Conservation (phyloP, 2,329 filamentous ascomycete genomes). For the Venturia pyrina region DNA sequence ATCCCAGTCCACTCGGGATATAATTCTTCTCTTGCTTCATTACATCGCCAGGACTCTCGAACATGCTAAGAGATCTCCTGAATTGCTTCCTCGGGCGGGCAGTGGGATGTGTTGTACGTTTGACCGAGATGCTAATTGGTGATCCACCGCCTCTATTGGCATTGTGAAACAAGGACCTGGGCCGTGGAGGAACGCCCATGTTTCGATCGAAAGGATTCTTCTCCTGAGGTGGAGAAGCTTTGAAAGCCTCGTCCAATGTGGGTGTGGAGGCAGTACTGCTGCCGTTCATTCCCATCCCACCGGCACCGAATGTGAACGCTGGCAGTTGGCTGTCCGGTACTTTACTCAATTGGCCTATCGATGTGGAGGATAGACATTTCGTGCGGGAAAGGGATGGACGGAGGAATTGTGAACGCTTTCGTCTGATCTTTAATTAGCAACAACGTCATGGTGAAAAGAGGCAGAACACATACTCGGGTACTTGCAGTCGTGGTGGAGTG, state of each 20-base stretch:
- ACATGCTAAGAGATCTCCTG: constrained; percentile 93
- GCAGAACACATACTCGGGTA: constrained; percentile 24
- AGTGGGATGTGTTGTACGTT: constrained; percentile 44
- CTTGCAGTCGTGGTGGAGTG: background rate
- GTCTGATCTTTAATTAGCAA: constrained; percentile 10
- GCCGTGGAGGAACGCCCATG: constrained; percentile 49
- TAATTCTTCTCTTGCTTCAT: constrained; percentile 66
- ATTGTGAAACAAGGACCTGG: constrained; percentile 56
- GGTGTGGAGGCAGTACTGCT: constrained; percentile 43
- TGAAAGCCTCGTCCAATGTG: constrained; percentile 71
- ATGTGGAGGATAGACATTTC: constrained; percentile 6
- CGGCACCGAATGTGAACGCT: constrained; percentile 64
- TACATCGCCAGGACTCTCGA: constrained; percentile 80
- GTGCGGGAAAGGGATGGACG: constrained; percentile 9
- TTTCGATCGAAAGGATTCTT: constrained; percentile 49
- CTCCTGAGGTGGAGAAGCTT: constrained; percentile 67
- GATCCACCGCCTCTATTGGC: constrained; percentile 61
- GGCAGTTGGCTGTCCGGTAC: constrained; percentile 57
- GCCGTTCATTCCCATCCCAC: constrained; percentile 38
- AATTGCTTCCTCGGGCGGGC: constrained; percentile 75
- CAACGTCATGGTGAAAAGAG: background rate
- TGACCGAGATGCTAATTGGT: constrained; percentile 58
- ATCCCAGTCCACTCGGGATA: constrained; percentile 51
- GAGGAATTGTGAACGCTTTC: constrained; percentile 7
- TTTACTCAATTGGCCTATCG: constrained; percentile 14